Evolutionary conservation across 495 filamentous ascomycete species (phyloP), one percentile per base, ranked within the genome.

Genomic region (Penicillium cosmopolitanum): DNA sequence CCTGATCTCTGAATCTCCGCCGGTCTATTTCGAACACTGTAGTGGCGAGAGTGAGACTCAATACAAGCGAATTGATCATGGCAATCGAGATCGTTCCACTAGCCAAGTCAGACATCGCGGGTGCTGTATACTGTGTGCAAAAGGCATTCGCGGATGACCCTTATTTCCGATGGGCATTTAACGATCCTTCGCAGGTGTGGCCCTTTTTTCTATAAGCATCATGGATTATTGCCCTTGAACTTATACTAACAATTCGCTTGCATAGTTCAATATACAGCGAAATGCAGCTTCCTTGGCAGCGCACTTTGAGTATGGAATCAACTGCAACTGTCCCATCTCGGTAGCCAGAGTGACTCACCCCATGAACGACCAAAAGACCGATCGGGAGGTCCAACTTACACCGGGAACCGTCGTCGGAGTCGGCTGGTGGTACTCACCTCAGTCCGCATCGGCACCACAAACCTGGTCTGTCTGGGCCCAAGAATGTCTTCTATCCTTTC

Each of bases 131-230:
- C 53, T 79, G 74, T 58, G 77, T 85, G 51, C 81, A 82, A 62
- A 77, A 80, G 64, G 85, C 85, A 16, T 89, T 90, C 71, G 77
- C 78, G 9, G 78, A 86, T 19, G 87, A 89, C 63, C 87, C 87
- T 15, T 89, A 87, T 64, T 87, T 85, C 68, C 73, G 75, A 11
- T 89, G 85, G 85, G 72, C 84, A 11, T 87, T 84, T 66, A 58
- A 77, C 35, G 79, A 81, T 69, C 80, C 73, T 60, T 70, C 71
- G 58, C 83, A 82, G 69, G 85, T 81, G 75, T 57, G 70, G 28
- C 28, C 28, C 28, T 31, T 9, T 2, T 31, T 9, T 4, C 28
- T 9, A 9, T 31, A 7, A 7, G 28, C 8, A 57, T n/a, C 25
- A 40, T 42, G 23, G 23, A 23, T 23, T 43, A 28, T 10, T 10